Conservation (phyloP, 257 asterid genomes). For the Solanum ossicruentum region DNA sequence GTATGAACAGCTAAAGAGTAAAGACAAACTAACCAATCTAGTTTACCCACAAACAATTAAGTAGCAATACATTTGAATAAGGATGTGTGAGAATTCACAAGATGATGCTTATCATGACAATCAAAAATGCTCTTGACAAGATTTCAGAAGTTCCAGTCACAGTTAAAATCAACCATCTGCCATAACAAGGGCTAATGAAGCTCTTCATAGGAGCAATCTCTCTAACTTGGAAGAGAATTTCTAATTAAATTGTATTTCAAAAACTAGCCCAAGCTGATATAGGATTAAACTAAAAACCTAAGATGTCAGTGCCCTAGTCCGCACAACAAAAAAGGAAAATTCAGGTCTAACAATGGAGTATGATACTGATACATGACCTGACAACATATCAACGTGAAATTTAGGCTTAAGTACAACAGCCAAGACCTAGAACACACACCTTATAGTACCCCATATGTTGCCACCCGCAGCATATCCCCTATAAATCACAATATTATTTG, state of each 20-base stretch:
- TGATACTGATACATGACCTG: background rate
- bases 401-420: background rate
- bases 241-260: background rate
- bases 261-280: background rate
- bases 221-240: background rate
- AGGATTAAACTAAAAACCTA: background rate
- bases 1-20: background rate
- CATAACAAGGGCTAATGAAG: background rate
- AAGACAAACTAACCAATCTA: background rate
- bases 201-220: background rate
- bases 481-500: background rate
- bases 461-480: background rate
- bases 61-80: background rate
- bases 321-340: background rate
- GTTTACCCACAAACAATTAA: background rate
- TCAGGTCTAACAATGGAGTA: background rate
- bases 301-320: background rate
- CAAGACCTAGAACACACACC: background rate
- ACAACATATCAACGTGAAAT: background rate
- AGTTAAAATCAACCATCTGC: background rate
- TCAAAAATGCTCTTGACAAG: background rate
- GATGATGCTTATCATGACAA: background rate
- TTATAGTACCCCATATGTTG: background rate
- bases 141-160: background rate
- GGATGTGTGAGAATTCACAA: background rate